phyloP scores from a whole-genome alignment of 2,329 filamentous ascomycete species.

The Alternaria solani region DNA sequence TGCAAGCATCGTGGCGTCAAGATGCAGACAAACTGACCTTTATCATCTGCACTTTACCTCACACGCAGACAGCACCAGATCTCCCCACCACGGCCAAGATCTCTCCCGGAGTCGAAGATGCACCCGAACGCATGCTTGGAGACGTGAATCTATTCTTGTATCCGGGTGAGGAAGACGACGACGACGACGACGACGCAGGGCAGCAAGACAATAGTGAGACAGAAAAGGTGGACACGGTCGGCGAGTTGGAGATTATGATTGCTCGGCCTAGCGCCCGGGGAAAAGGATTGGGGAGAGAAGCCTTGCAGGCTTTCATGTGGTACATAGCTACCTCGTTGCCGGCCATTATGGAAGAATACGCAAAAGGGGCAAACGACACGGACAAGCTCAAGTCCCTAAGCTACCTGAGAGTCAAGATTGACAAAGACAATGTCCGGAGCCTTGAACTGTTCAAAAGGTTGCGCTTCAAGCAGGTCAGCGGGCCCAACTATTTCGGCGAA shows the following conservation, averaged over 20 bases:
- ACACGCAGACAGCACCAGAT: background rate
- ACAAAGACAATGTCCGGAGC: conserved; percentile 63
- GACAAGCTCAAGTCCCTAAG: conserved; percentile 36
- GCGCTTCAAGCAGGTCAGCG: conserved; percentile 63
- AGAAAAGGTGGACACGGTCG: conserved; percentile 55
- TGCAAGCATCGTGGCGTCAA: conserved; percentile 86
- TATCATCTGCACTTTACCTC: conserved; percentile 68
- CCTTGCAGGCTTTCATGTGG: conserved; percentile 71
- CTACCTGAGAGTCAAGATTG: conserved; percentile 69
- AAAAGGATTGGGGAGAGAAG: conserved; percentile 70
- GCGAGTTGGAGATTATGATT: conserved; percentile 89
- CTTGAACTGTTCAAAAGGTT: conserved; percentile 67
- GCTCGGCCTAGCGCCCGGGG: conserved; percentile 66
- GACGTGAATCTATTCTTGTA: conserved; percentile 75
- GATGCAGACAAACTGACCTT: conserved; percentile 92
- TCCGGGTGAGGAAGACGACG: conserved; percentile 26
- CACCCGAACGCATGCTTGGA: conserved; percentile 58
- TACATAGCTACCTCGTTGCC: conserved; percentile 68
- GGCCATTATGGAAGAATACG: conserved; percentile 67
- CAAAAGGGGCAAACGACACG: conserved; percentile 16
- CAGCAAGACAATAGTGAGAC: conserved; percentile 9
- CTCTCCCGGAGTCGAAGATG: conserved; percentile 57
- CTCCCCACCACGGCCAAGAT: conserved; percentile 1
- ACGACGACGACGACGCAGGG: conserved; percentile 7
- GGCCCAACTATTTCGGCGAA: conserved; percentile 73